Conservation (phyloP, 2,329 filamentous ascomycete genomes). For the Aspergillus glaucus region DNA sequence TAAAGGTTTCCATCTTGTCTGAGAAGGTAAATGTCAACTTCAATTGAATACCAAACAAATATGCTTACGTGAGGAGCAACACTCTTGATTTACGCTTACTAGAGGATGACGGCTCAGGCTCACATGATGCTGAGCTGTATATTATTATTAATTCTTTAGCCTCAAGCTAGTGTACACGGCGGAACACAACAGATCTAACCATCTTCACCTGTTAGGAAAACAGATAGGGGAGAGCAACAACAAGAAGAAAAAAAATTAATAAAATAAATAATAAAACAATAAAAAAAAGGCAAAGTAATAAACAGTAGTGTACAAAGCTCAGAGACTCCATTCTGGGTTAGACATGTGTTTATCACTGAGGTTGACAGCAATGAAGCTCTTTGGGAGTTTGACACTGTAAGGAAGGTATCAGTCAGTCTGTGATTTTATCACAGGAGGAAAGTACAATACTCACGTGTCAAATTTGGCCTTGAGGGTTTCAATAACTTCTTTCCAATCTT, state of each 20-base stretch:
- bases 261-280: no score
- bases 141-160: no score
- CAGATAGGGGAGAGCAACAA: no score
- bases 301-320: background rate
- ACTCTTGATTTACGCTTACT: no score
- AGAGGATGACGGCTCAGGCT: no score
- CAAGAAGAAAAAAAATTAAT: no score
- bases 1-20: background rate
- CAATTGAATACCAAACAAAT: background rate
- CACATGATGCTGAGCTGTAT: no score
- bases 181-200: no score
- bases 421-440: background rate
- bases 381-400: conserved; percentile 45
- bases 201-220: no score
- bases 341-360: conserved; percentile 44
- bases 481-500: conserved; percentile 95
- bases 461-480: conserved; percentile 93
- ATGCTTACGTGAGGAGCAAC: no score
- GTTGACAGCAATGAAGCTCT: conserved; percentile 47
- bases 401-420: conserved; percentile 3
- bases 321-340: conserved; percentile 5
- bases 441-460: conserved; percentile 62
- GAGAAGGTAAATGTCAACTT: background rate
- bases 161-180: no score
- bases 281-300: background rate